Conservation (phyloP, 805 yeast genomes). For the Sugiyamaella qingdaonensis region DNA sequence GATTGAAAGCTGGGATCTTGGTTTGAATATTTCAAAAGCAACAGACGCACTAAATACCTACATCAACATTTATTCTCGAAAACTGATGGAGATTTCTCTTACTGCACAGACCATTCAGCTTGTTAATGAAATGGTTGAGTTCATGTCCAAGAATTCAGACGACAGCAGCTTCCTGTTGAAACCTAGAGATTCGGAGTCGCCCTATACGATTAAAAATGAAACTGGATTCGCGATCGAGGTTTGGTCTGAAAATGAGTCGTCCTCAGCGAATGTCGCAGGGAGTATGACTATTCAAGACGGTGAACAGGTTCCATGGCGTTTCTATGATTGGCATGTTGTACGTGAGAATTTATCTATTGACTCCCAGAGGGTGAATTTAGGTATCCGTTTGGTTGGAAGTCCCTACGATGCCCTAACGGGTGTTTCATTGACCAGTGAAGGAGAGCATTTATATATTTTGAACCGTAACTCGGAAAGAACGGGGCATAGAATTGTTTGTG, state of each 20-base stretch:
- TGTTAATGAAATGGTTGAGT: slow-evolving; percentile 61
- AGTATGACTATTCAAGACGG: slow-evolving; percentile 39
- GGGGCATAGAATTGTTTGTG: slow-evolving; percentile 72
- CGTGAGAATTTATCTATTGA: slow-evolving; percentile 76
- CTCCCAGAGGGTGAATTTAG: slow-evolving; percentile 55
- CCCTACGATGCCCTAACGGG: slow-evolving; percentile 50
- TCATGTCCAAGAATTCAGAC: slow-evolving; percentile 28
- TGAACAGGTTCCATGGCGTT: slow-evolving; percentile 71
- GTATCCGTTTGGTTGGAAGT: slow-evolving; percentile 51
- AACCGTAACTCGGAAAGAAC: slow-evolving; percentile 57
- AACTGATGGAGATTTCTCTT: slow-evolving; percentile 72
- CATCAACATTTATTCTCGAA: slow-evolving; percentile 70
- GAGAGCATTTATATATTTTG: slow-evolving; percentile 70
- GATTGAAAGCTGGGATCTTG: slow-evolving; percentile 80
- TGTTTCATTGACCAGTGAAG: slow-evolving; percentile 73
- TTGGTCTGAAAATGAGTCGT: slow-evolving; percentile 60
- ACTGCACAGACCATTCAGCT: slow-evolving; percentile 79
- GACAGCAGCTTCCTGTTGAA: slow-evolving; percentile 32
- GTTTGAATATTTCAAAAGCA: slow-evolving; percentile 57
- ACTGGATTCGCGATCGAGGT: slow-evolving; percentile 80
- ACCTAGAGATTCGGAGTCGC: slow-evolving; percentile 74
- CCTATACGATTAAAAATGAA: slow-evolving; percentile 74
- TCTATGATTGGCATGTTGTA: slow-evolving; percentile 87
- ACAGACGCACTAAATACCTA: slow-evolving; percentile 43
- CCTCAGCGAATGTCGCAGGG: slow-evolving; percentile 10